Percentiles rank a stretch among this genome's conserved stretches.
Evolutionary conservation across 768 basidiomycete genomes (phyloP).

Genomic region (Lentinus brumalis): DNA sequence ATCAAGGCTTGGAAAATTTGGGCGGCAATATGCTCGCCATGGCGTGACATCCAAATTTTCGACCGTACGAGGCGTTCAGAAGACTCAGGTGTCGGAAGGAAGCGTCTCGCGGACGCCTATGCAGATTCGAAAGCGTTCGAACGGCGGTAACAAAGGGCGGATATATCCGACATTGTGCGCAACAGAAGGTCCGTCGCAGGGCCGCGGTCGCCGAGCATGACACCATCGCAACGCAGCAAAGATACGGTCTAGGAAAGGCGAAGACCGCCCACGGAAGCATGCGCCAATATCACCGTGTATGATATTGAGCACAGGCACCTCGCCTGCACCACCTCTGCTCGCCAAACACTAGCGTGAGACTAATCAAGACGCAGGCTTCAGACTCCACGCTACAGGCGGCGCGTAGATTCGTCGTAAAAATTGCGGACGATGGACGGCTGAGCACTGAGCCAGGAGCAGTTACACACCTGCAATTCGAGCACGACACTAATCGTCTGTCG

Average conservation of each 20-base stretch:
- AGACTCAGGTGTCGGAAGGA: neutral
- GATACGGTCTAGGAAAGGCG: neutral
- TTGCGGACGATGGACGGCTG: neutral
- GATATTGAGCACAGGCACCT: neutral
- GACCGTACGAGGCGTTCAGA: neutral
- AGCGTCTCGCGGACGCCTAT: neutral
- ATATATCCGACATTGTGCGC: too few species aligned
- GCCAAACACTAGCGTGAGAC: slow-evolving; percentile 16
- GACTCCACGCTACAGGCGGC: neutral
- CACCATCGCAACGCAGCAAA: neutral
- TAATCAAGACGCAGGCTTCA: neutral
- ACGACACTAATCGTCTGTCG: neutral
- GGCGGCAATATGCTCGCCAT: neutral
- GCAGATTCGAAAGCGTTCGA: too few species aligned
- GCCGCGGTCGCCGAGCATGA: neutral
- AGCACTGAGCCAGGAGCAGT: neutral
- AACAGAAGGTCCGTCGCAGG: too few species aligned
- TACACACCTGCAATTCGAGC: neutral
- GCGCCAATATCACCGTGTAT: slow-evolving; percentile 1
- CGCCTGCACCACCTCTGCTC: slow-evolving; percentile 3
- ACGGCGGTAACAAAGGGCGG: too few species aligned
- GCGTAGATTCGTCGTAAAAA: neutral
- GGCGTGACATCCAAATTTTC: neutral
- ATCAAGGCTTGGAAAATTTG: neutral
- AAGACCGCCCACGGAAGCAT: slow-evolving; percentile 5